A percentile compares a stretch with the other conserved stretches of the same genome.
Evolutionary conservation across 2,329 filamentous ascomycete genomes (phyloP).

Genomic region (Neurospora crassa): DNA sequence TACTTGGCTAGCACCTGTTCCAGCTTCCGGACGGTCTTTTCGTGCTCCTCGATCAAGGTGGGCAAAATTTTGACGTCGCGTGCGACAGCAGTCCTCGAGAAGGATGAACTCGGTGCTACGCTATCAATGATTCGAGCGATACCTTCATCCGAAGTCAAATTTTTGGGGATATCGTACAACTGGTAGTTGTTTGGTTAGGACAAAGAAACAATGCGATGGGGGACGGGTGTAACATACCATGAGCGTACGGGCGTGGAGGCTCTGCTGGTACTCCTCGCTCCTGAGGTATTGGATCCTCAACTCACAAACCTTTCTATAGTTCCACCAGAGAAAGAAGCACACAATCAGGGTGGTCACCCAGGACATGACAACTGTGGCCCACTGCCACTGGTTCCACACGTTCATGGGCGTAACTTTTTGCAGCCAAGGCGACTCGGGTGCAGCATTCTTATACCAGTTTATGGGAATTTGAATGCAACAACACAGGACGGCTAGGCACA

Average conservation of each 20-base stretch:
- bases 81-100: constrained; percentile 73
- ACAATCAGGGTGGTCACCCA: constrained; percentile 67
- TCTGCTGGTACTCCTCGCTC: constrained; percentile 78
- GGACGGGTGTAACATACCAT: constrained; percentile 38
- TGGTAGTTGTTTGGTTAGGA: constrained; percentile 26
- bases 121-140: constrained; percentile 75
- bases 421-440: constrained; percentile 35
- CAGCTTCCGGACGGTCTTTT: constrained; percentile 68
- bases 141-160: constrained; percentile 74
- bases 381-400: constrained; percentile 42
- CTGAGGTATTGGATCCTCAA: constrained; percentile 75
- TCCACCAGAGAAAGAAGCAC: constrained; percentile 78
- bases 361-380: constrained; percentile 49
- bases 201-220: neutral
- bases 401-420: constrained; percentile 50
- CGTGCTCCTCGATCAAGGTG: constrained; percentile 74
- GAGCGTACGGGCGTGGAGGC: constrained; percentile 65
- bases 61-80: constrained; percentile 89
- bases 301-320: constrained; percentile 64
- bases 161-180: constrained; percentile 75
- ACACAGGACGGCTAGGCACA: constrained; percentile 61
- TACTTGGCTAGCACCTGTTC: constrained; percentile 83
- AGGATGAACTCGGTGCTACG: constrained; percentile 66
- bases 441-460: constrained; percentile 49
- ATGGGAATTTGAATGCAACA: constrained; percentile 73